phyloP scores from a whole-genome alignment of 2,329 filamentous ascomycete species.

The Aspergillus caelatus region DNA sequence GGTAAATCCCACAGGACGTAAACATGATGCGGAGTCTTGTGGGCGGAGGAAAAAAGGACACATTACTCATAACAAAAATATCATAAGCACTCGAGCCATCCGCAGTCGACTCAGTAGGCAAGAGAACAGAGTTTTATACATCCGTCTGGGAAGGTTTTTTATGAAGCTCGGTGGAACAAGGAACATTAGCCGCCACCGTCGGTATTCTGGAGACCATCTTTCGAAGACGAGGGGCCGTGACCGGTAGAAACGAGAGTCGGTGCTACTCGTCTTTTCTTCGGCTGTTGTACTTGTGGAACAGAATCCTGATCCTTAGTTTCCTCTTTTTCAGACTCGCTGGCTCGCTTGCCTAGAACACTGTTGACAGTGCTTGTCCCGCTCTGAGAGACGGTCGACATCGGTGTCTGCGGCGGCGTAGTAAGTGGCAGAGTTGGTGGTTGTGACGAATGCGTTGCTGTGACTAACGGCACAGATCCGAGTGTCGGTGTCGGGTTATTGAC shows the following conservation, averaged over 20 bases:
- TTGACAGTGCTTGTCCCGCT: conserved; percentile 59
- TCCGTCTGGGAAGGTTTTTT: background rate
- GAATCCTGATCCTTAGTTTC: conserved; percentile 42
- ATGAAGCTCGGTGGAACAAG: background rate
- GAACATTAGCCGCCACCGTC: conserved; percentile 20
- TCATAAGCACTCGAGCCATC: conserved; percentile 4
- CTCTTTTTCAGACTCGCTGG: conserved; percentile 50
- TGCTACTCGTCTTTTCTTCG: conserved; percentile 72
- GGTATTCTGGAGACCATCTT: conserved; percentile 16
- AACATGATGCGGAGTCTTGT: background rate
- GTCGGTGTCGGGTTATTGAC: conserved; percentile 79
- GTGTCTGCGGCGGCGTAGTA: conserved; percentile 89
- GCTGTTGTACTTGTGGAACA: conserved; percentile 51
- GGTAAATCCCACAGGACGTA: background rate
- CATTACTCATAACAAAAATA: conserved; percentile 26
- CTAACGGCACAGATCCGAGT: conserved; percentile 73
- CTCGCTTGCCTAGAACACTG: conserved; percentile 58
- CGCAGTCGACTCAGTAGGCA: background rate
- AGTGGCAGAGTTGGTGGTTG: conserved; percentile 64
- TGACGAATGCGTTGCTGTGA: conserved; percentile 71
- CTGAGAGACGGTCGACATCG: conserved; percentile 55
- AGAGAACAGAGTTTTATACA: background rate
- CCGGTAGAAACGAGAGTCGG: conserved; percentile 61
- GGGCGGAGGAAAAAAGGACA: conserved; percentile 5
- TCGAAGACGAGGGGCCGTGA: conserved; percentile 18